phyloP scores from a whole-genome alignment of 2,329 filamentous ascomycete species.

The Fusarium sp. region DNA sequence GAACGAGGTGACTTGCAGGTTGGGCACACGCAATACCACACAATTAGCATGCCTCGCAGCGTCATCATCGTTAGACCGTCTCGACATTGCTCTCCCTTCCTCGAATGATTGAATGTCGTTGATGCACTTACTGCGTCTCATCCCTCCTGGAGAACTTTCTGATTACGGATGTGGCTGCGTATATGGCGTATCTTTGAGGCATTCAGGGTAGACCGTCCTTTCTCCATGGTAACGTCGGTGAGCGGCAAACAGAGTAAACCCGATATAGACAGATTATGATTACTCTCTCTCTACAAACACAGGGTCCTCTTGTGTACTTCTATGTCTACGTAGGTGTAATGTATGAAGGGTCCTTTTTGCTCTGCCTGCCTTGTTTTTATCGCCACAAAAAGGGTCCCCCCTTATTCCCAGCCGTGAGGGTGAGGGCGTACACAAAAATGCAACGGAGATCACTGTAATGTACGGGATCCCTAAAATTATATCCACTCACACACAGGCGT shows the following conservation, averaged over 20 bases:
- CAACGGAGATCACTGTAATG: conserved; percentile 27
- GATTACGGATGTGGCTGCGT: conserved; percentile 32
- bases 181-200: conserved; percentile 21
- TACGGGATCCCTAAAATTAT: not conserved
- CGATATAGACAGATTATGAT: not conserved
- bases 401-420: not conserved
- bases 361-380: conserved; percentile 11
- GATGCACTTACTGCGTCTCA: conserved; percentile 1
- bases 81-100: not conserved
- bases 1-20: conserved; percentile 27
- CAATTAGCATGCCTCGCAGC: conserved; percentile 16
- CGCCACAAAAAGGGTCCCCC: conserved; percentile 29
- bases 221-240: conserved; percentile 35
- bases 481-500: conserved; percentile 15
- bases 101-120: not conserved
- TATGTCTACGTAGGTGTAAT: conserved; percentile 6
- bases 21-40: conserved; percentile 24
- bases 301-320: not conserved
- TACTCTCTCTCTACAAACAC: not conserved
- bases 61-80: conserved; percentile 28
- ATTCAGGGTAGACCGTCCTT: conserved; percentile 8
- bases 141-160: conserved; percentile 2
- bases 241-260: conserved; percentile 10
- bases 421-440: conserved; percentile 28
- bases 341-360: conserved; percentile 34